These are phyloP conservation scores for Candida golubevii DNA, from an alignment of 805 yeast species.

Conservation along the genomic window DNA sequence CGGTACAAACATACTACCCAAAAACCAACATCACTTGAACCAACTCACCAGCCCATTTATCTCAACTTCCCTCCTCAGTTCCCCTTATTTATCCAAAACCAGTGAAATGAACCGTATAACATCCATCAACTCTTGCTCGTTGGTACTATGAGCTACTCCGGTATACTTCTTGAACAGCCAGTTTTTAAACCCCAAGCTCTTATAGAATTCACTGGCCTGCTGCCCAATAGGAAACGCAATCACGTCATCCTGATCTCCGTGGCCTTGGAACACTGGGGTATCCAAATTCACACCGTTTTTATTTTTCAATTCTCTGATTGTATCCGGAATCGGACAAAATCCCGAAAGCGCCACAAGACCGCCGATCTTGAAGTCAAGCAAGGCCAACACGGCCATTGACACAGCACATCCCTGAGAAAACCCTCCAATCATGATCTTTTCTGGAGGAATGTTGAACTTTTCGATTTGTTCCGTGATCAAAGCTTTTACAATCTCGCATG, in stretches of 20 bases:
- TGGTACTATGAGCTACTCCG: constrained; percentile 66
- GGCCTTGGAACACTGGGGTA: constrained; percentile 85
- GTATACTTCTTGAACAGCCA: constrained; percentile 48
- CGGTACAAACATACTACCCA: no score
- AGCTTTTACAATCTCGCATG: constrained; percentile 42
- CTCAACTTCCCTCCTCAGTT: not conserved
- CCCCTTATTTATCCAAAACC: constrained; percentile 15
- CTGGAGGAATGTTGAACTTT: constrained; percentile 48
- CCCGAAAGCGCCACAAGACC: constrained; percentile 81
- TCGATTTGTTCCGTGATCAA: constrained; percentile 52
- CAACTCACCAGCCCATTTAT: no score
- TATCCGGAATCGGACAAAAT: constrained; percentile 44
- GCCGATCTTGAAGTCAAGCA: constrained; percentile 59
- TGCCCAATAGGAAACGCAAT: constrained; percentile 42
- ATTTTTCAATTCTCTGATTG: constrained; percentile 17
- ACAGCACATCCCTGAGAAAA: constrained; percentile 93
- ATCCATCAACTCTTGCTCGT: constrained; percentile 61
- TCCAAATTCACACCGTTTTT: constrained; percentile 39
- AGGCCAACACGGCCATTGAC: constrained; percentile 56
- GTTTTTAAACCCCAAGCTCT: constrained; percentile 41
- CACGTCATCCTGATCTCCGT: constrained; percentile 76
- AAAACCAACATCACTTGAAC: no score
- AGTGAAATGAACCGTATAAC: constrained; percentile 33
- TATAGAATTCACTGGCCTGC: constrained; percentile 41
- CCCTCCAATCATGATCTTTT: constrained; percentile 85